phyloP scores from a whole-genome alignment of 768 basidiomycete species.

The Mycena leptocephala region DNA sequence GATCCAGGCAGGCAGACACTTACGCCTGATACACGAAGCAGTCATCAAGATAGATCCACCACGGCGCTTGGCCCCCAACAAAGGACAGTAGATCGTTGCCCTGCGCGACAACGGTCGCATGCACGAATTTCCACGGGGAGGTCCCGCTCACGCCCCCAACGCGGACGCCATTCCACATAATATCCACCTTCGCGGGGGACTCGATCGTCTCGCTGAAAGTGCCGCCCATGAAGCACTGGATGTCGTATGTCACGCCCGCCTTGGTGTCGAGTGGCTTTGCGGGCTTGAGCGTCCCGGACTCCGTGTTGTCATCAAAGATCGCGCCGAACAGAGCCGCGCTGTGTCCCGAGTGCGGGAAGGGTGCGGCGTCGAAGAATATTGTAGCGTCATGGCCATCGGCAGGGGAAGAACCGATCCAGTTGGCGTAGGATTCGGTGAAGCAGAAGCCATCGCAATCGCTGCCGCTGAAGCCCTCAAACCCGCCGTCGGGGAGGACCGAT shows the following conservation, averaged over 20 bases:
- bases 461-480: constrained; percentile 58
- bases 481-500: too few species aligned
- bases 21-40: constrained; percentile 44
- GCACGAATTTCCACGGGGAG: constrained; percentile 54
- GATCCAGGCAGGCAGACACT: constrained; percentile 12
- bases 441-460: constrained; percentile 57
- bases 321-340: constrained; percentile 62
- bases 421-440: constrained; percentile 50
- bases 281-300: constrained; percentile 57
- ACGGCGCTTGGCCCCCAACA: constrained; percentile 61
- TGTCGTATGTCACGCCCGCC: constrained; percentile 54
- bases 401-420: constrained; percentile 58
- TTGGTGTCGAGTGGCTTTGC: constrained; percentile 50
- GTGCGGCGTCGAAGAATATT: constrained; percentile 58
- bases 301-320: constrained; percentile 51
- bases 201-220: constrained; percentile 52
- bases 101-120: constrained; percentile 50
- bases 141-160: constrained; percentile 54
- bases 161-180: constrained; percentile 61
- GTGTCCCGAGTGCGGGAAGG: constrained; percentile 58
- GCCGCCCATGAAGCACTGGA: constrained; percentile 62
- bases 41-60: constrained; percentile 66
- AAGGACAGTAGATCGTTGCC: constrained; percentile 55
- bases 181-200: constrained; percentile 54
- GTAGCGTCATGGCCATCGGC: constrained; percentile 60